A percentile compares a stretch with the other conserved stretches of the same genome.
These are phyloP conservation scores for Cylindricascospora bacillispora DNA, from an alignment of 1,139 yeast genomes.

Conservation along the genomic window DNA sequence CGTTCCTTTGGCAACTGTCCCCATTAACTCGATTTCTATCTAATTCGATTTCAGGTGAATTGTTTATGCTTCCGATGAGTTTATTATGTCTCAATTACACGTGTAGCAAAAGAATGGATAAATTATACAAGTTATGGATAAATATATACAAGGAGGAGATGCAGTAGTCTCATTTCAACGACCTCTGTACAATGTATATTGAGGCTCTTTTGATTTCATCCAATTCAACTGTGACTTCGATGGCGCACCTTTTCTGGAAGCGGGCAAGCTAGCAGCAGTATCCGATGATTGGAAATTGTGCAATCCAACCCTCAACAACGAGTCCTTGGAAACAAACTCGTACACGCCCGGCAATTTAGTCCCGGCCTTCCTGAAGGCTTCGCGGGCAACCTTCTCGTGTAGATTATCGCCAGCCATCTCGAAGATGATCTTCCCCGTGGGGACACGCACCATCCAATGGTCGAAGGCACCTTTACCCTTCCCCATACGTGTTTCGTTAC, in stretches of 20 bases:
- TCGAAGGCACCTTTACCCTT: slow-evolving; percentile 98
- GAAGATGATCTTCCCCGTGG: slow-evolving; percentile 86
- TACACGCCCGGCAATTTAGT: slow-evolving; percentile 86
- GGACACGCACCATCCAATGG: slow-evolving; percentile 94
- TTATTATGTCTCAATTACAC: too few relatives aligned
- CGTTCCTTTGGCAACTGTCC: too few relatives aligned
- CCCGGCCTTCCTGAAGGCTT: slow-evolving; percentile 83
- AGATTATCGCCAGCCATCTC: slow-evolving; percentile 62
- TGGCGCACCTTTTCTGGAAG: too few relatives aligned
- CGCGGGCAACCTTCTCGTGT: slow-evolving; percentile 84
- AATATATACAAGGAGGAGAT: too few relatives aligned
- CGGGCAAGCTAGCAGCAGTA: slow-evolving; percentile 11
- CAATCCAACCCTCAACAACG: slow-evolving; percentile 64
- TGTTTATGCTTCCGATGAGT: too few relatives aligned
- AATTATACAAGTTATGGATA: too few relatives aligned
- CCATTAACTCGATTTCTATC: too few relatives aligned
- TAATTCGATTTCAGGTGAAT: too few relatives aligned
- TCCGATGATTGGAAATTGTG: slow-evolving; percentile 34
- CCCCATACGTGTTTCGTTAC: slow-evolving; percentile 99
- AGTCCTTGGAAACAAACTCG: slow-evolving; percentile 63
- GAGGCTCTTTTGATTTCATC: slow-evolving; percentile 37
- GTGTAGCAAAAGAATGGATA: too few relatives aligned
- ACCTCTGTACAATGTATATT: slow-evolving; percentile 43
- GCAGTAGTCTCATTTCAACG: too few relatives aligned
- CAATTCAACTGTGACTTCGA: slow-evolving; percentile 44